Conservation (phyloP, 2,329 filamentous ascomycete genomes). For the Alternaria gaisen region DNA sequence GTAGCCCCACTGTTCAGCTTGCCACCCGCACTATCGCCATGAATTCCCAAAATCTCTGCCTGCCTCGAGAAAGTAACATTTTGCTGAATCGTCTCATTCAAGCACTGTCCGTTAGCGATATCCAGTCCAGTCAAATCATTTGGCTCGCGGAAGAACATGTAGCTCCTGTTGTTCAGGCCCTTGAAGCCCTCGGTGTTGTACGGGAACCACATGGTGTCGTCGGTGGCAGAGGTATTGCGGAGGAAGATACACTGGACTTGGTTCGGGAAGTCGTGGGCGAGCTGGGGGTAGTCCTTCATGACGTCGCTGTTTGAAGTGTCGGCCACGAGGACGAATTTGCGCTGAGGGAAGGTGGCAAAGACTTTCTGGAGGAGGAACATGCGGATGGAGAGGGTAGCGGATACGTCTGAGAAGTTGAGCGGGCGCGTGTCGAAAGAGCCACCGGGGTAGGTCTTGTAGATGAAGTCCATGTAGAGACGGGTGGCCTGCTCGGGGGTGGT, state of each 20-base stretch:
- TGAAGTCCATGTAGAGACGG: constrained; percentile 80
- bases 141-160: constrained; percentile 81
- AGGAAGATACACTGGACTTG: constrained; percentile 82
- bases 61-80: constrained; percentile 71
- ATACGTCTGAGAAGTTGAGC: constrained; percentile 79
- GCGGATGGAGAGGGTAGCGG: constrained; percentile 76
- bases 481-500: constrained; percentile 82
- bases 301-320: constrained; percentile 81
- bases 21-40: constrained; percentile 37
- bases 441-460: constrained; percentile 79
- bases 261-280: constrained; percentile 71
- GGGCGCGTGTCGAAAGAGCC: constrained; percentile 79
- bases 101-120: constrained; percentile 72
- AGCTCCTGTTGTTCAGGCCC: constrained; percentile 69
- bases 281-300: constrained; percentile 69
- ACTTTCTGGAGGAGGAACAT: constrained; percentile 74
- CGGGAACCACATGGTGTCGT: constrained; percentile 72
- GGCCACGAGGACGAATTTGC: constrained; percentile 78
- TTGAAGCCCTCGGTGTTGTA: constrained; percentile 79
- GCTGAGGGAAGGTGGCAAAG: constrained; percentile 76
- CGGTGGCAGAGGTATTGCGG: constrained; percentile 76
- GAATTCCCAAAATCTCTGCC: constrained; percentile 48
- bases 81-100: constrained; percentile 70
- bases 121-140: constrained; percentile 74
- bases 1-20: constrained; percentile 39